A percentile compares a stretch with the other conserved stretches of the same genome.
Evolutionary conservation across 495 filamentous ascomycete species (phyloP).

Genomic region (Platismatia glauca): DNA sequence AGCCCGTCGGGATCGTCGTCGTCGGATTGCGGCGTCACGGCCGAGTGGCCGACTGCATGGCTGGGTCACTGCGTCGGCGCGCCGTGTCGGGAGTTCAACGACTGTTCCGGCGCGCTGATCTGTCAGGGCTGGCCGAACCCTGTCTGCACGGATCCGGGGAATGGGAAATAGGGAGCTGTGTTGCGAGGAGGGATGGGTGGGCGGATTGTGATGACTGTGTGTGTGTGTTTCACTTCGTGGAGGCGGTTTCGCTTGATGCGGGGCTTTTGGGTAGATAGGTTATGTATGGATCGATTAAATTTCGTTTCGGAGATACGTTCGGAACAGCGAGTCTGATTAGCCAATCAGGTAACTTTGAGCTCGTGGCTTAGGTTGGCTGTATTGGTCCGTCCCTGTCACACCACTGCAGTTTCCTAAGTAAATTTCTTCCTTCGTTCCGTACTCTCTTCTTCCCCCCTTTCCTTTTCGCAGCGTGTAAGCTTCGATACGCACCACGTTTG

Average conservation of each 20-base stretch:
- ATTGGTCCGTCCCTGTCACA: no score
- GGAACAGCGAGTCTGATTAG: no score
- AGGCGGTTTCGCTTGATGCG: neutral
- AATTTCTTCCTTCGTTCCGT: no score
- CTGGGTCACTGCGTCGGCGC: constrained; percentile 1
- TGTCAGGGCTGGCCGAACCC: neutral
- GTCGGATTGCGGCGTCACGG: neutral
- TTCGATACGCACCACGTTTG: no score
- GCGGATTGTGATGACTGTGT: neutral
- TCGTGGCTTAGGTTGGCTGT: no score
- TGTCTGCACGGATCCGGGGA: neutral
- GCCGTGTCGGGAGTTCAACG: neutral
- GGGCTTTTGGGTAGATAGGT: neutral
- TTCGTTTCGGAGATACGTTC: no score
- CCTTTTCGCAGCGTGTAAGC: no score
- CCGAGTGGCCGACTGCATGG: neutral
- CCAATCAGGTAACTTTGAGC: no score
- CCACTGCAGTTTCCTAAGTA: no score
- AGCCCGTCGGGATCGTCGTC: neutral
- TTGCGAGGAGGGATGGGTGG: neutral
- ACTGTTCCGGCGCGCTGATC: constrained; percentile 8
- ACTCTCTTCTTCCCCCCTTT: no score
- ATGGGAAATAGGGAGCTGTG: neutral
- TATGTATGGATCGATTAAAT: no score
- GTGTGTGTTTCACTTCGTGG: neutral